Base-by-base conservation (phyloP, 208 protist genomes). In the Acanthamoeba castellanii region DNA sequence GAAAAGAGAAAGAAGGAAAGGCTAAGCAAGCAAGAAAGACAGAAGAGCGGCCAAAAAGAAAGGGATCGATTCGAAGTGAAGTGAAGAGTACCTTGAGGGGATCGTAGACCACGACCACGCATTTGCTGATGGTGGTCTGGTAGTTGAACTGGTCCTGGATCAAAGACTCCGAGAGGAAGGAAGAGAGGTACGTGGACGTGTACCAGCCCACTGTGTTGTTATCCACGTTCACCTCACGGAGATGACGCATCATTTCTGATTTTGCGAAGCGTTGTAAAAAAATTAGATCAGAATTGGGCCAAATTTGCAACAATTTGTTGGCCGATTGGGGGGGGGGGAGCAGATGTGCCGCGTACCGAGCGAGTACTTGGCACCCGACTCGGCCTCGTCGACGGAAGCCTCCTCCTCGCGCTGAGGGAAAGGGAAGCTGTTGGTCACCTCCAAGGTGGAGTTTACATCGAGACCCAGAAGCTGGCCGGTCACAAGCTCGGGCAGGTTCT, bases 151-250 rank as follows among this genome's bases (percentile, higher is more conserved):
- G 98, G 52, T 97, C 97, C 66, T 97, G 97, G 74, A 98, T 96
- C 47, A 97, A 96, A 0, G 47, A 50, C n/a, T 70, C 95, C 42
- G 95, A 94, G 59, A 98, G 92, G 95, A 97, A 97, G 18, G 96
- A 97, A 59, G 95, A 95, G 34, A 97, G 88, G 84, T 97, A 98
- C 4, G 97, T 97, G 16, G 97, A 96, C 42, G 97, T 95, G 96
- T 98, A 98, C 98, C 98, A 98, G 52, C 98, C 98, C 27, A 98
- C 96, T 13, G 96, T 97, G 87, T 98, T 98, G 88, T 97, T 96
- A 93, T 98, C 98, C 14, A 98, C 97, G 72, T 98, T 98, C 16
- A 98, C 98, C 55, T 98, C 96, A 25, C 97, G 96, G 37, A 98
- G 95, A 47, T 72, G 96, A 42, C 96, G 70, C 96, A 98, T 97